Conservation (phyloP, 331 rosid genomes). For the Rhamnella rubrinervis region DNA sequence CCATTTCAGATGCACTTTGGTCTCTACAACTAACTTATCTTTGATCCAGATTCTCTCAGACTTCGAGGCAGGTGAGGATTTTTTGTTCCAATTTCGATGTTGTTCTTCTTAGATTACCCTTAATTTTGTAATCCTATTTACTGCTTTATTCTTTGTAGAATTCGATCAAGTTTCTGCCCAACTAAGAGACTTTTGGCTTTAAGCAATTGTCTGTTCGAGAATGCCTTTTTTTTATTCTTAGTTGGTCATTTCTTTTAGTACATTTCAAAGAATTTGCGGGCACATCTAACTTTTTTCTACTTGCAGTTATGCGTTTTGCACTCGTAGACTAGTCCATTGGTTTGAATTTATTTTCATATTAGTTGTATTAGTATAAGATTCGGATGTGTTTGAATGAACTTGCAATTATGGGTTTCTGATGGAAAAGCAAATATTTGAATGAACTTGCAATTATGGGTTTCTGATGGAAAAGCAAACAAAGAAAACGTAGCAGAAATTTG, state of each 20-base stretch:
- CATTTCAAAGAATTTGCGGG: neutral
- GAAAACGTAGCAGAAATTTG: too few species aligned
- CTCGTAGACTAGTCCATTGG: too few species aligned
- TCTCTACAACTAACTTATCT: constrained; percentile 31
- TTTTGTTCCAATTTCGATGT: neutral
- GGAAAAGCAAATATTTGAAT: too few species aligned
- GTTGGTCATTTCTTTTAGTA: neutral
- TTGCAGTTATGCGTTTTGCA: neutral
- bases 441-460: too few species aligned
- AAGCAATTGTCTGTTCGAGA: too few species aligned
- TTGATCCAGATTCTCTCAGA: constrained; percentile 38
- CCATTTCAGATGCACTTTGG: constrained; percentile 52
- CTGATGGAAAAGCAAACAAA: too few species aligned
- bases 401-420: too few species aligned
- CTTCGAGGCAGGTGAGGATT: constrained; percentile 50
- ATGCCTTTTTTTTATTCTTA: neutral
- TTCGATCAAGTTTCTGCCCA: neutral
- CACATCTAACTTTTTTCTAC: neutral
- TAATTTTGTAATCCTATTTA: neutral
- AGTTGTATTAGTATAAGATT: too few species aligned
- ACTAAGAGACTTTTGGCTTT: neutral
- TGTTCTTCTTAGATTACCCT: neutral
- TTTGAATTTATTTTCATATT: too few species aligned
- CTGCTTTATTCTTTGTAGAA: neutral
- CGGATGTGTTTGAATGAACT: too few species aligned